Percentiles rank a stretch among this genome's conserved stretches.
phyloP scores from a whole-genome alignment of 805 yeast species.

The Wickerhamomyces sydowiorum region DNA sequence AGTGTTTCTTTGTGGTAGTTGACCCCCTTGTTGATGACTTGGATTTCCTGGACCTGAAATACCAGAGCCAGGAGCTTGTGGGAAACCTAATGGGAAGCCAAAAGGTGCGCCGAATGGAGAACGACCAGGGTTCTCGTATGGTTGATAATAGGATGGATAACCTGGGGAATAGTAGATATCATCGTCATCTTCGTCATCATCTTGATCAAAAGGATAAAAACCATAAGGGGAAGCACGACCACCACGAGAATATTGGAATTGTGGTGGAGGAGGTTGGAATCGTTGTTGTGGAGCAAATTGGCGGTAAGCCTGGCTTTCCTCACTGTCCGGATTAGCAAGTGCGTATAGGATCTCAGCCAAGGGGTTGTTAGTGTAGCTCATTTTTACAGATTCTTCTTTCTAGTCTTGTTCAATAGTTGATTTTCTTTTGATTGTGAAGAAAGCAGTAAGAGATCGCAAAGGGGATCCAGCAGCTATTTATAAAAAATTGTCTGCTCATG shows the following conservation, averaged over 20 bases:
- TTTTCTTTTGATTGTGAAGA: no score
- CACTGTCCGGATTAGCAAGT: background rate
- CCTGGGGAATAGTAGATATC: constrained; percentile 11
- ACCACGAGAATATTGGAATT: background rate
- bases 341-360: background rate
- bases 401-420: background rate
- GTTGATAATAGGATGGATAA: constrained; percentile 13
- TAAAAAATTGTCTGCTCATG: background rate
- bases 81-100: constrained; percentile 5
- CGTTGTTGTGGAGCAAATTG: background rate
- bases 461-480: background rate
- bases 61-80: no score
- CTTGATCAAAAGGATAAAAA: constrained; percentile 5
- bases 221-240: background rate
- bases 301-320: background rate
- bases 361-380: background rate
- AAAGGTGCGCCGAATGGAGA: constrained; percentile 1
- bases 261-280: background rate
- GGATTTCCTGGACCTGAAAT: no score
- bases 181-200: constrained; percentile 14
- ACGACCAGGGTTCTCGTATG: background rate
- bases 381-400: no score
- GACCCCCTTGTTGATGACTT: background rate
- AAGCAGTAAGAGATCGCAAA: background rate
- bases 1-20: background rate